Conservation (phyloP, 495 filamentous ascomycete species). For the Penicillium bialowiezense region DNA sequence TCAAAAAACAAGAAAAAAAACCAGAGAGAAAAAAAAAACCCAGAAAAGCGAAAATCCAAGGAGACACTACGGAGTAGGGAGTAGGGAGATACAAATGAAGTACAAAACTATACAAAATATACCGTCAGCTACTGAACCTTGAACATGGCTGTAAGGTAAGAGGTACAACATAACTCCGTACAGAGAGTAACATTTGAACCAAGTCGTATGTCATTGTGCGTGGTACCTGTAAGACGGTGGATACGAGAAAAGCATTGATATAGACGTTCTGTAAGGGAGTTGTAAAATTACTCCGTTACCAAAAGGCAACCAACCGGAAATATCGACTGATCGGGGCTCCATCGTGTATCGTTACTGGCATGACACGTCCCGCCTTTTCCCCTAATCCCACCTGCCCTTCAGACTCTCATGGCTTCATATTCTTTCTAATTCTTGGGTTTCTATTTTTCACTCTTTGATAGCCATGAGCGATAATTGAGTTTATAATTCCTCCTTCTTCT, state of each 20-base stretch:
- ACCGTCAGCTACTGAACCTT: background rate
- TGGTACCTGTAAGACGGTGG: background rate
- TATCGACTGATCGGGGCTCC: background rate
- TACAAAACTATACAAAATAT: no score
- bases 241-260: background rate
- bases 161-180: no score
- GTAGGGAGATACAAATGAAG: no score
- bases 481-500: constrained; percentile 1
- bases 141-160: no score
- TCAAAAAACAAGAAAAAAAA: background rate
- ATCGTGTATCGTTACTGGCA: background rate
- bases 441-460: constrained; percentile 2
- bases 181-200: no score
- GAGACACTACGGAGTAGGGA: no score
- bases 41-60: no score
- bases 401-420: background rate
- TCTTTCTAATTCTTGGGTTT: background rate
- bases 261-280: background rate
- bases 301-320: background rate
- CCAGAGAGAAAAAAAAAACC: background rate
- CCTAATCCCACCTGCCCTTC: constrained; percentile 5
- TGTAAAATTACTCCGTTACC: background rate
- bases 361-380: constrained; percentile 3
- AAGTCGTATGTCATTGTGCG: background rate
- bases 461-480: constrained; percentile 28